These are phyloP conservation scores for Aureobasidium subglaciale DNA, from an alignment of 2,329 filamentous ascomycete species.

Conservation along the genomic window DNA sequence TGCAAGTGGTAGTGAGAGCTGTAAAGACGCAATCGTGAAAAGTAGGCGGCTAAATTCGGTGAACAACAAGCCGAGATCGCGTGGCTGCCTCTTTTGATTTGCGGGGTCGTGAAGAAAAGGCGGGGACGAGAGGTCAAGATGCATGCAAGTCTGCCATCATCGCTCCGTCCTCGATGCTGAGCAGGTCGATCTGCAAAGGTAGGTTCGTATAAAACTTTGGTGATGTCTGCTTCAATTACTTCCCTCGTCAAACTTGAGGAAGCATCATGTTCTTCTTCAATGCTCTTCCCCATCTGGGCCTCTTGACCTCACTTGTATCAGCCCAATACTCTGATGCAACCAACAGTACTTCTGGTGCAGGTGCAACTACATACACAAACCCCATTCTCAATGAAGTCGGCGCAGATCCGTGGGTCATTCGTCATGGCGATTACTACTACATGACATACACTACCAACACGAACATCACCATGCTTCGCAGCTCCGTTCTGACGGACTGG, in stretches of 20 bases:
- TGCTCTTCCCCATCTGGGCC: not conserved
- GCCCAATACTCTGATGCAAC: not conserved
- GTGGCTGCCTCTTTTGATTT: not conserved
- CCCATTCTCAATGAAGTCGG: constrained; percentile 35
- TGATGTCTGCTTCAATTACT: not conserved
- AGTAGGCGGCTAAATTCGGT: constrained; percentile 6
- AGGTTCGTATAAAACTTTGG: not conserved
- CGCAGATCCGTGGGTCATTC: constrained; percentile 42
- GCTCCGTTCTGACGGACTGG: constrained; percentile 38
- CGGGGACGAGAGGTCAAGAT: not conserved
- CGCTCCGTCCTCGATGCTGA: not conserved
- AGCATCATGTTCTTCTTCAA: not conserved
- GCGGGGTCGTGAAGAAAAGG: not conserved
- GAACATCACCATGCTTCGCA: constrained; percentile 39
- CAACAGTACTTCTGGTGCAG: not conserved
- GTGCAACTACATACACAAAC: constrained; percentile 36
- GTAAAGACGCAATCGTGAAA: not conserved
- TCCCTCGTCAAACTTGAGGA: not conserved
- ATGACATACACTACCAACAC: constrained; percentile 39
- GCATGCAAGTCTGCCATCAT: constrained; percentile 2
- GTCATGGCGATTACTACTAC: constrained; percentile 37
- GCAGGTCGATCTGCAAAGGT: not conserved
- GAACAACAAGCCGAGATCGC: constrained; percentile 3
- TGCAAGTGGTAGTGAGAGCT: not conserved
- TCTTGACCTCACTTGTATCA: not conserved